Evolutionary conservation across 1,139 yeast species (phyloP).

Genomic region (Pichia sp.): DNA sequence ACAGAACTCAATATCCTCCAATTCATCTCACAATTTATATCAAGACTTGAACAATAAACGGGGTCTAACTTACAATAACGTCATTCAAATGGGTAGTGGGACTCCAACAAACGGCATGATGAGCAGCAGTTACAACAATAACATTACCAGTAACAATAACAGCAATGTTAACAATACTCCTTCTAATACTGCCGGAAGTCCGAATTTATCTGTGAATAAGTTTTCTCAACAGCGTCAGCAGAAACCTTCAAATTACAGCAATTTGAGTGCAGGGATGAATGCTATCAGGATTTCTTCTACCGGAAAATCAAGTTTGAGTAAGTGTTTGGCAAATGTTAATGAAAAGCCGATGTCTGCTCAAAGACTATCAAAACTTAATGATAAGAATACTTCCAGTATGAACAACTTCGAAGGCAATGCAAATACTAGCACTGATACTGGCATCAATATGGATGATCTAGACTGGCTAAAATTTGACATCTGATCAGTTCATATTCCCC

Average conservation of each 20-base stretch:
- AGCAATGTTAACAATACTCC: conserved; percentile 3
- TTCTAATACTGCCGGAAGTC: conserved; percentile 5
- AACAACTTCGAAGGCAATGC: background rate
- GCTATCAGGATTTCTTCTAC: conserved; percentile 17
- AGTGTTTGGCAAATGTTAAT: conserved; percentile 13
- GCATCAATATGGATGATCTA: conserved; percentile 25
- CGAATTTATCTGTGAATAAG: conserved; percentile 4
- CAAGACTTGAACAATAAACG: conserved; percentile 31
- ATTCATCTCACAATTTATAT: conserved; percentile 27
- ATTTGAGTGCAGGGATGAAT: conserved; percentile 24
- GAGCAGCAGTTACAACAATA: background rate
- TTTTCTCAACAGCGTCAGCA: conserved; percentile 14
- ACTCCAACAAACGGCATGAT: background rate
- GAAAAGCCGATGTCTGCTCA: background rate
- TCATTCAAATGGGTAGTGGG: background rate
- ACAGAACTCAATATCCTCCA: conserved; percentile 26
- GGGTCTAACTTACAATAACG: conserved; percentile 22
- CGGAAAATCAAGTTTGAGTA: conserved; percentile 20
- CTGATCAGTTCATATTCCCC: too few species aligned
- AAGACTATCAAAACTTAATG: background rate
- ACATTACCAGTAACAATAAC: background rate
- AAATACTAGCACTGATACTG: background rate
- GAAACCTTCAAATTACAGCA: conserved; percentile 22
- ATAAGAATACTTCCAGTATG: background rate
- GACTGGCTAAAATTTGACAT: conserved; percentile 35